A percentile compares a stretch with the other conserved stretches of the same genome.
Evolutionary conservation across 2,329 filamentous ascomycete species (phyloP).

Genomic region (Xylariaceae sp.): DNA sequence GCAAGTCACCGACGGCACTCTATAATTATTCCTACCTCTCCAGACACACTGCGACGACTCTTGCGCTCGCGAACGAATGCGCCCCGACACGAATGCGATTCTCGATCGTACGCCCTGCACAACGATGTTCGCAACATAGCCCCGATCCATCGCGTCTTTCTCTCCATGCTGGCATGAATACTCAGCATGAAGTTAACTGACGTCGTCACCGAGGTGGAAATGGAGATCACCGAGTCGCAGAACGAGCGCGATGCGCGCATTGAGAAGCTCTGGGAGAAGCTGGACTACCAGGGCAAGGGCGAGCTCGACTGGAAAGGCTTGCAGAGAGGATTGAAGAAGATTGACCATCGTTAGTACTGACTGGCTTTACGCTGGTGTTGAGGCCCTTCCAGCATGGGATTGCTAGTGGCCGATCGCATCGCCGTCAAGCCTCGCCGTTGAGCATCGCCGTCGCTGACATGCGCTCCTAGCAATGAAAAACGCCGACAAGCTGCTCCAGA

Average conservation of each 20-base stretch:
- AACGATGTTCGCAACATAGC: conserved; percentile 23
- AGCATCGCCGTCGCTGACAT: conserved; percentile 12
- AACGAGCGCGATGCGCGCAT: conserved; percentile 76
- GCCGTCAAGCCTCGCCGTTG: neutral
- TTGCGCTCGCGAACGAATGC: conserved; percentile 11
- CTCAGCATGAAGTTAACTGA: conserved; percentile 43
- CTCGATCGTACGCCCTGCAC: conserved; percentile 9
- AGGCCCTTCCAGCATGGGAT: neutral
- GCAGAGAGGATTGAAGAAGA: conserved; percentile 75
- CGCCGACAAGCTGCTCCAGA: conserved; percentile 76
- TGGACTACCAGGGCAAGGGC: conserved; percentile 72
- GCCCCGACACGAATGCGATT: conserved; percentile 11
- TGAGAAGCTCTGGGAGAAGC: conserved; percentile 74
- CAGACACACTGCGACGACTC: neutral
- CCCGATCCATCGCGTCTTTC: conserved; percentile 20
- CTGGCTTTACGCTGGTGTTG: neutral
- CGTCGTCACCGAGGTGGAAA: conserved; percentile 47
- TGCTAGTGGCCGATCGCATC: neutral
- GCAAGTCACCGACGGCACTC: conserved; percentile 10
- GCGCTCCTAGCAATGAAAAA: conserved; percentile 65
- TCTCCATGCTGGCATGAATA: conserved; percentile 37
- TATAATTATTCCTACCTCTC: neutral
- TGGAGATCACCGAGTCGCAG: conserved; percentile 70
- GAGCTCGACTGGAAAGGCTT: conserved; percentile 80
- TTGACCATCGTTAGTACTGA: conserved; percentile 76